Percentiles rank a stretch among this genome's conserved stretches.
phyloP scores from a whole-genome alignment of 352 stramenopile species.

The Phytophthora fragariae region DNA sequence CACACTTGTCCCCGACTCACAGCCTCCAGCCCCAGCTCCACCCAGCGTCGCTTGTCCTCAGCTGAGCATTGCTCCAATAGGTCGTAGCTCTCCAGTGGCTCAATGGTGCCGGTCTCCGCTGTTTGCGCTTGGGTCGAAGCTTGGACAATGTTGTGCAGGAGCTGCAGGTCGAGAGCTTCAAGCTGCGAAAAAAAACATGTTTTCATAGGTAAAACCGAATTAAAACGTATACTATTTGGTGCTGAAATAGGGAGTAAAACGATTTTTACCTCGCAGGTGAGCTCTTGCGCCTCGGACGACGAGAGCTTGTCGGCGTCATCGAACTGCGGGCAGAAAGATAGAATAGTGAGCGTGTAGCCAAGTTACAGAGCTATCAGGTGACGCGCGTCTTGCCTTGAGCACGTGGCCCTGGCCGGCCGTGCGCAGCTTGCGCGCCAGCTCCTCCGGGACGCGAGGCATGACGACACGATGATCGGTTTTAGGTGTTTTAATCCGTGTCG shows the following conservation, averaged over 20 bases:
- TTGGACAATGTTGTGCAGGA: conserved; percentile 70
- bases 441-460: conserved; percentile 38
- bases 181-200: conserved; percentile 43
- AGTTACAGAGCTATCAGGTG: background rate
- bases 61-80: conserved; percentile 55
- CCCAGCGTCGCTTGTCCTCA: conserved; percentile 60
- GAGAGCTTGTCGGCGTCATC: conserved; percentile 64
- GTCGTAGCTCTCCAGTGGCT: conserved; percentile 75
- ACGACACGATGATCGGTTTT: conserved; percentile 1
- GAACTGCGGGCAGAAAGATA: conserved; percentile 50
- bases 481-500: background rate
- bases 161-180: conserved; percentile 70
- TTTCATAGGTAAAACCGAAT: background rate
- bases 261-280: conserved; percentile 52
- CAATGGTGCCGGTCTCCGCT: conserved; percentile 39
- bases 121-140: conserved; percentile 49
- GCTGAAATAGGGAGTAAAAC: background rate
- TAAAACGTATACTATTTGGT: background rate
- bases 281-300: conserved; percentile 44
- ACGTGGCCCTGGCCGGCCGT: conserved; percentile 72
- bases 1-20: conserved; percentile 91
- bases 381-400: conserved; percentile 52
- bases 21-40: conserved; percentile 70
- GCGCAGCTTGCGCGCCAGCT: conserved; percentile 43
- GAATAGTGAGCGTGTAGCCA: background rate